Conservation (phyloP, 805 yeast genomes). For the Cyberlindnera xishuangbannaensis region DNA sequence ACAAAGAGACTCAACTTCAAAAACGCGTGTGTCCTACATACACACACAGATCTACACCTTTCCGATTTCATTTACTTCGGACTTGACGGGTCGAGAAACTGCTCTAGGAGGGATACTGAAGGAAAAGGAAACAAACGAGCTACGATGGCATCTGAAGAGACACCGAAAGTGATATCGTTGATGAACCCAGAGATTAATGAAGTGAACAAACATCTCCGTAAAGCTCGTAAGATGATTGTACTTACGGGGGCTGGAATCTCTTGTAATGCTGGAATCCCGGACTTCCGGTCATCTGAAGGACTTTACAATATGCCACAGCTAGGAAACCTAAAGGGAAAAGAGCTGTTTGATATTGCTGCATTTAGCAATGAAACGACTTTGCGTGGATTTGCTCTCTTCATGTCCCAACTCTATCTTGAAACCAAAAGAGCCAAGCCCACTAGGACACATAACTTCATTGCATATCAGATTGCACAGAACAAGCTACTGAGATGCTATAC, state of each 20-base stretch:
- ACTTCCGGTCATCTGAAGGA: conserved; percentile 81
- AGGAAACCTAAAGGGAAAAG: conserved; percentile 74
- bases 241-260: conserved; percentile 97
- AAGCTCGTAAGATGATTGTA: conserved; percentile 47
- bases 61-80: no score
- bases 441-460: conserved; percentile 71
- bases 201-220: conserved; percentile 15
- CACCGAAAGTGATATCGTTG: no score
- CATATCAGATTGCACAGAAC: conserved; percentile 39
- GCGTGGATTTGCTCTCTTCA: conserved; percentile 77
- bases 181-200: no score
- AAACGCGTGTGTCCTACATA: no score
- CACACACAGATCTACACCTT: no score
- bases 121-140: no score
- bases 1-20: no score
- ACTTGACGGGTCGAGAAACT: no score
- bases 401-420: conserved; percentile 69
- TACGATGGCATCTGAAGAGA: no score
- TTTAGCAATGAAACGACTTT: conserved; percentile 65
- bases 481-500: conserved; percentile 82
- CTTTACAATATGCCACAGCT: conserved; percentile 53
- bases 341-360: conserved; percentile 80
- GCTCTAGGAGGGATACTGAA: no score
- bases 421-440: conserved; percentile 73
- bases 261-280: conserved; percentile 96